Conservation (phyloP, 2,329 filamentous ascomycete genomes). For the Aspergillus thermomutatus region DNA sequence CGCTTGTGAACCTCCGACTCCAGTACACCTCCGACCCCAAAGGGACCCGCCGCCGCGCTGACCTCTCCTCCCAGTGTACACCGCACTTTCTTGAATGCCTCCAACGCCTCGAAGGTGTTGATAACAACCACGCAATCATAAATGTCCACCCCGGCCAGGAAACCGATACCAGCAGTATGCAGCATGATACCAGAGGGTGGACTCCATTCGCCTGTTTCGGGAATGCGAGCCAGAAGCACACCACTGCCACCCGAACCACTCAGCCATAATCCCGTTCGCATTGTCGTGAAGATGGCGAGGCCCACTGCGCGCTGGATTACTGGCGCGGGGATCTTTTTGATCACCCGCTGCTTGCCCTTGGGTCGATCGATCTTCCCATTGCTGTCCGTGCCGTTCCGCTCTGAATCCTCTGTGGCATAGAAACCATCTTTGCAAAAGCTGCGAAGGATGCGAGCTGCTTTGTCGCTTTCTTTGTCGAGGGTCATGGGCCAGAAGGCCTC, state of each 20-base stretch:
- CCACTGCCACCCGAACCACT: constrained; percentile 89
- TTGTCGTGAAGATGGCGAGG: constrained; percentile 90
- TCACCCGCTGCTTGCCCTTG: constrained; percentile 59
- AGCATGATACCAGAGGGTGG: constrained; percentile 87
- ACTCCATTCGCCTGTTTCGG: constrained; percentile 82
- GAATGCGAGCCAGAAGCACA: constrained; percentile 74
- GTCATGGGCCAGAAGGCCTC: constrained; percentile 85
- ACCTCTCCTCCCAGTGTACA: constrained; percentile 81
- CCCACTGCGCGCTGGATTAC: constrained; percentile 88
- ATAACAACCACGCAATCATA: constrained; percentile 95
- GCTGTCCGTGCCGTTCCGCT: constrained; percentile 35
- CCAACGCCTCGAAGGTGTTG: constrained; percentile 78
- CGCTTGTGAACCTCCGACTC: constrained; percentile 67
- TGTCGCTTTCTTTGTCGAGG: constrained; percentile 85
- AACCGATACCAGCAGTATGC: constrained; percentile 84
- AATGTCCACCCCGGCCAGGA: constrained; percentile 87
- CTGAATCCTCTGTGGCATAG: constrained; percentile 57
- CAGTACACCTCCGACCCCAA: constrained; percentile 70
- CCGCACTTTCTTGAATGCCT: constrained; percentile 75
- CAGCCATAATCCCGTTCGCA: constrained; percentile 89
- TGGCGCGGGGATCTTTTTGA: constrained; percentile 81
- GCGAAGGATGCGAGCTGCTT: constrained; percentile 82
- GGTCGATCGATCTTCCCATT: constrained; percentile 50
- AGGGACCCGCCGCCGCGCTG: constrained; percentile 70
- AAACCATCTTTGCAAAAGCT: constrained; percentile 85